Percentiles rank a stretch among this genome's conserved stretches.
phyloP scores from a whole-genome alignment of 305 asterid genomes.

The Fraxinus latifolia region DNA sequence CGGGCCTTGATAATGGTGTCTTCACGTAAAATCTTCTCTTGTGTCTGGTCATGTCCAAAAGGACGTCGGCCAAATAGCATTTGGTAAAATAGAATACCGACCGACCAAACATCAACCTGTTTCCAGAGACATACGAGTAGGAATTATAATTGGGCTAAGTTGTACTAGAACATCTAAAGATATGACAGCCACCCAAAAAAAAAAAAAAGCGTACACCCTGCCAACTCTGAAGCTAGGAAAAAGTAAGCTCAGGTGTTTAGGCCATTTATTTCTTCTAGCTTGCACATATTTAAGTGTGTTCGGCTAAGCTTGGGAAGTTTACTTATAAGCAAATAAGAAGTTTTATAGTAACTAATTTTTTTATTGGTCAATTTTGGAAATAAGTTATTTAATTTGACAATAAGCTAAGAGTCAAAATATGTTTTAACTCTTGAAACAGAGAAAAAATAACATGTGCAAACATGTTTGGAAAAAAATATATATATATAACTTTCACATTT shows the following conservation, averaged over 20 bases:
- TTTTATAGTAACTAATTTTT: not conserved
- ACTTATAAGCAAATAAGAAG: not conserved
- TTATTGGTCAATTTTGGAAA: not conserved
- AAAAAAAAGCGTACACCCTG: not conserved
- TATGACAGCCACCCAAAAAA: not conserved
- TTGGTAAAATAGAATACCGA: conserved; percentile 92
- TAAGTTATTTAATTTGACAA: not conserved
- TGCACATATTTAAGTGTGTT: not conserved
- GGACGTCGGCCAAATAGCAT: conserved; percentile 96
- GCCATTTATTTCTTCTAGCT: not conserved
- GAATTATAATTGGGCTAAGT: not conserved
- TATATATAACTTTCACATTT: not conserved
- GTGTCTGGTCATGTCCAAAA: conserved; percentile 94
- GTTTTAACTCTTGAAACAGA: not conserved
- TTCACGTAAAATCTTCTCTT: conserved; percentile 90
- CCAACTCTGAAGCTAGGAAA: not conserved
- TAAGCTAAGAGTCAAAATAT: conserved; percentile 1
- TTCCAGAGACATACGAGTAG: conserved; percentile 14
- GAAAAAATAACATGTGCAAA: not conserved
- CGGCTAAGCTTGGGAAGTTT: not conserved
- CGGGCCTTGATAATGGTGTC: conserved; percentile 88
- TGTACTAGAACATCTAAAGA: not conserved
- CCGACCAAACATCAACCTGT: conserved; percentile 99
- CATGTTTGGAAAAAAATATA: not conserved
- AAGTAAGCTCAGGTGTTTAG: not conserved